These are phyloP conservation scores for Cladosporium sp. DNA, from an alignment of 2,329 filamentous ascomycete species.

Conservation along the genomic window DNA sequence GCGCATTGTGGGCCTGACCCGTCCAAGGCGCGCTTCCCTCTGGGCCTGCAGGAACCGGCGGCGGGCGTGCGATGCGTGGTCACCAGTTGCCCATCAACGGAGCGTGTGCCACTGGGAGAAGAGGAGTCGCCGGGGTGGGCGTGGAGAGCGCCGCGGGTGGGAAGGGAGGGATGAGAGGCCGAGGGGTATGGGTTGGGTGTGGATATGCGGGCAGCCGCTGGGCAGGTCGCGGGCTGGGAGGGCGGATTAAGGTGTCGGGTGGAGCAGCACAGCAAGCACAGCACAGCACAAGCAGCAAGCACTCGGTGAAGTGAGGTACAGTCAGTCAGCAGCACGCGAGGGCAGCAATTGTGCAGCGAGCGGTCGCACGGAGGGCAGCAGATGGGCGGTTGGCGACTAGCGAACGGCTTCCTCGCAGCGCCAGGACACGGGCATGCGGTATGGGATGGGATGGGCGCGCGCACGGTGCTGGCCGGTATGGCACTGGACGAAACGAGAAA, in stretches of 20 bases:
- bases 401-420: neutral
- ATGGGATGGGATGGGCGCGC: neutral
- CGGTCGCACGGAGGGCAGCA: neutral
- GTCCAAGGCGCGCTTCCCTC: constrained; percentile 10
- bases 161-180: neutral
- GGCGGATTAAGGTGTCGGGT: neutral
- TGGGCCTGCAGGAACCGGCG: constrained; percentile 4
- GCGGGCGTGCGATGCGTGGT: neutral
- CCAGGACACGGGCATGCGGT: neutral
- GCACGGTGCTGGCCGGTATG: neutral
- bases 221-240: neutral
- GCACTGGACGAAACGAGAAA: neutral
- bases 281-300: neutral
- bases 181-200: neutral
- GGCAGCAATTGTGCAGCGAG: neutral
- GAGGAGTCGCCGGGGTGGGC: neutral
- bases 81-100: neutral
- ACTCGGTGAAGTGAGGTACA: neutral
- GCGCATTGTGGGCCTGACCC: constrained; percentile 11
- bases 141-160: neutral
- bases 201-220: neutral
- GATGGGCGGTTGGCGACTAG: neutral
- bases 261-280: neutral
- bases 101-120: neutral
- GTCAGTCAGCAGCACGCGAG: neutral